phyloP scores from a whole-genome alignment of 2,329 filamentous ascomycete species.

The Colletotrichum sp. region DNA sequence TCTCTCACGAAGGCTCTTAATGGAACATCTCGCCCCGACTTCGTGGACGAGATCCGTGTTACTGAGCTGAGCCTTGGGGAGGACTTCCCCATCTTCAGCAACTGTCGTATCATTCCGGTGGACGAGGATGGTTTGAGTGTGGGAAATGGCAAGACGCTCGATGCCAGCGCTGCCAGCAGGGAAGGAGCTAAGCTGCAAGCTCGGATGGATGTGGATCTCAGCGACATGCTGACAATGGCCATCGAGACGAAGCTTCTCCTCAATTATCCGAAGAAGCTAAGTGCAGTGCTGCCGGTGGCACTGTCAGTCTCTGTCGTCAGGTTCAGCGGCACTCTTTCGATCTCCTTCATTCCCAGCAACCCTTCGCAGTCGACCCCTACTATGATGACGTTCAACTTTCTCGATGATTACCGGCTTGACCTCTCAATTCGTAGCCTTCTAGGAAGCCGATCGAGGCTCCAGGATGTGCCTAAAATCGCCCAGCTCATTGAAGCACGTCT shows the following conservation, averaged over 20 bases:
- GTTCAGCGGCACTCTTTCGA: conserved; percentile 92
- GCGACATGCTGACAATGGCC: conserved; percentile 93
- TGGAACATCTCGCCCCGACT: conserved; percentile 84
- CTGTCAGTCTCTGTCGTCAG: conserved; percentile 89
- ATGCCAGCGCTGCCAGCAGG: conserved; percentile 55
- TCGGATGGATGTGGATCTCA: conserved; percentile 94
- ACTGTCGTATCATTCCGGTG: conserved; percentile 93
- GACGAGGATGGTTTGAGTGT: conserved; percentile 75
- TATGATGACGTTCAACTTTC: conserved; percentile 92
- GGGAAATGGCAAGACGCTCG: conserved; percentile 54
- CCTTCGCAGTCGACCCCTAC: conserved; percentile 75
- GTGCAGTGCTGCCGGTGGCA: conserved; percentile 89
- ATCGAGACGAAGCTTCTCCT: conserved; percentile 93
- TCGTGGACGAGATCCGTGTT: conserved; percentile 90
- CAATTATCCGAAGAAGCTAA: conserved; percentile 91
- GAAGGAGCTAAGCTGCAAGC: conserved; percentile 84
- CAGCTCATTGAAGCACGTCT: conserved; percentile 81
- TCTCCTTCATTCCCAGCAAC: conserved; percentile 87
- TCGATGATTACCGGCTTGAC: conserved; percentile 85
- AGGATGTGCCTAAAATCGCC: conserved; percentile 88
- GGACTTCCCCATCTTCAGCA: conserved; percentile 98
- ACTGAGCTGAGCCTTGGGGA: conserved; percentile 94
- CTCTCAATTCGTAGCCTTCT: conserved; percentile 81
- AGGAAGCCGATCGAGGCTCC: conserved; percentile 78
- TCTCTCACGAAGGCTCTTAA: conserved; percentile 88